Evolutionary conservation across 352 stramenopile genomes (phyloP).

Genomic region (Phytopythium cucurbitacearum): DNA sequence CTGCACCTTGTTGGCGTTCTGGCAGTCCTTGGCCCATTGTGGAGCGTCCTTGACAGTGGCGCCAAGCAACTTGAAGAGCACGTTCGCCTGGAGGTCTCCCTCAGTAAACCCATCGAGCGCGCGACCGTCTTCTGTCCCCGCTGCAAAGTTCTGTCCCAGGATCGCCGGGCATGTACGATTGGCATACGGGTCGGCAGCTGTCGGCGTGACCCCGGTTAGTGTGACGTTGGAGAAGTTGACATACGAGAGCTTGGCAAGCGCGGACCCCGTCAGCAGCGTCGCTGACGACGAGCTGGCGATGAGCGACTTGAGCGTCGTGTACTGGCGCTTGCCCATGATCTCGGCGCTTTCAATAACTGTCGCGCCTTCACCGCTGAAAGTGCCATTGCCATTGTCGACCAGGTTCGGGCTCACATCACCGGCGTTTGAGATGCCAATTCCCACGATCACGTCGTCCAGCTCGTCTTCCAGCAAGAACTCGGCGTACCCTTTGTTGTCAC

Average conservation of each 20-base stretch:
- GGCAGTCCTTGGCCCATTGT: slow-evolving; percentile 35
- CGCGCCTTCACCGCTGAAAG: slow-evolving; percentile 32
- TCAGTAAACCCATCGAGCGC: slow-evolving; percentile 26
- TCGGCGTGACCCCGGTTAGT: slow-evolving; percentile 17
- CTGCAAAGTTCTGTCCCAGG: slow-evolving; percentile 45
- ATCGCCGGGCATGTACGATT: slow-evolving; percentile 39
- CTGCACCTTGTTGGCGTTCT: slow-evolving; percentile 31
- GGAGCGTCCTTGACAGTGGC: slow-evolving; percentile 24
- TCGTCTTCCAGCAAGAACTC: slow-evolving; percentile 42
- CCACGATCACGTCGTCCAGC: slow-evolving; percentile 20
- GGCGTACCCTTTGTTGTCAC: slow-evolving; percentile 77
- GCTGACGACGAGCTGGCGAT: slow-evolving; percentile 9
- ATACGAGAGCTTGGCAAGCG: slow-evolving; percentile 32
- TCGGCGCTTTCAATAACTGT: slow-evolving; percentile 29
- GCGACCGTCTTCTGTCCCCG: slow-evolving; percentile 45
- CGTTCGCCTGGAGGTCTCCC: slow-evolving; percentile 27
- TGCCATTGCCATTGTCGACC: slow-evolving; percentile 43
- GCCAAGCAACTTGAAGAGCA: slow-evolving; percentile 16
- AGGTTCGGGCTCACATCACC: slow-evolving; percentile 42
- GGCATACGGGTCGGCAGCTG: slow-evolving; percentile 17
- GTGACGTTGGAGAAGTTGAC: slow-evolving; percentile 43
- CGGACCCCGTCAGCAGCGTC: slow-evolving; percentile 20
- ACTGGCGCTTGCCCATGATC: slow-evolving; percentile 37
- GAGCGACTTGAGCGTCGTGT: slow-evolving; percentile 22
- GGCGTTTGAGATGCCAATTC: slow-evolving; percentile 41